Conservation (phyloP, 164 flowering plant genomes). For the Protea cynaroides region DNA sequence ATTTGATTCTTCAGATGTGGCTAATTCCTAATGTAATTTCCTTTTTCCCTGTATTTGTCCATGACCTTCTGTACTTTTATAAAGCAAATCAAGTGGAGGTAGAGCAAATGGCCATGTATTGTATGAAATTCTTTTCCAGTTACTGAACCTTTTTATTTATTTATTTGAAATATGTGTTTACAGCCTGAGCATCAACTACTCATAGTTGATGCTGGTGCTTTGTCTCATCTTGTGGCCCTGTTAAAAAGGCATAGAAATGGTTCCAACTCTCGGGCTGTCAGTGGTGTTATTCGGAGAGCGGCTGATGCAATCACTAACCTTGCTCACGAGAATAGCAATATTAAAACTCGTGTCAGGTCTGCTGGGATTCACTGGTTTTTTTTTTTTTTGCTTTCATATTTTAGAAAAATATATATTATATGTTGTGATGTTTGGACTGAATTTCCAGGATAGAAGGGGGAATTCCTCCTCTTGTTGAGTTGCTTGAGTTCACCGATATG, state of each 20-base stretch:
- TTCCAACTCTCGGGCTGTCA: constrained; percentile 58
- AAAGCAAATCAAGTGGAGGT: too few species aligned
- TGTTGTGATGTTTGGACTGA: constrained; percentile 1
- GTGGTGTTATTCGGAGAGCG: constrained; percentile 87
- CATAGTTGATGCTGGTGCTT: constrained; percentile 89
- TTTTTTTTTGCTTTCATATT: constrained; percentile 7
- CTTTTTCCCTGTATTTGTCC: too few species aligned
- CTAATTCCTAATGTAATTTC: too few species aligned
- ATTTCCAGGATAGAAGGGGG: constrained; percentile 83
- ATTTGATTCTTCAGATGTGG: too few species aligned
- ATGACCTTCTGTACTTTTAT: too few species aligned
- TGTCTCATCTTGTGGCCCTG: constrained; percentile 75
- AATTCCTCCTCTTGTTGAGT: constrained; percentile 94
- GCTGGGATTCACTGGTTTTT: constrained; percentile 4
- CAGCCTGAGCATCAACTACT: constrained; percentile 99
- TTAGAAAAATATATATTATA: not conserved
- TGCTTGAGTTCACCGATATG: constrained; percentile 79
- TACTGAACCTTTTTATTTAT: too few species aligned
- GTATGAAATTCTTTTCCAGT: too few species aligned
- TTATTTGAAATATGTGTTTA: constrained; percentile 11
- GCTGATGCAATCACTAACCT: constrained; percentile 99
- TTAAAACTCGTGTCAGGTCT: constrained; percentile 91
- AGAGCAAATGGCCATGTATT: too few species aligned
- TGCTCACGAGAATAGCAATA: constrained; percentile 95
- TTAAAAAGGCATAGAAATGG: constrained; percentile 59